Evolutionary conservation across 2,329 filamentous ascomycete species (phyloP).

Genomic region (Volutella citrinella): DNA sequence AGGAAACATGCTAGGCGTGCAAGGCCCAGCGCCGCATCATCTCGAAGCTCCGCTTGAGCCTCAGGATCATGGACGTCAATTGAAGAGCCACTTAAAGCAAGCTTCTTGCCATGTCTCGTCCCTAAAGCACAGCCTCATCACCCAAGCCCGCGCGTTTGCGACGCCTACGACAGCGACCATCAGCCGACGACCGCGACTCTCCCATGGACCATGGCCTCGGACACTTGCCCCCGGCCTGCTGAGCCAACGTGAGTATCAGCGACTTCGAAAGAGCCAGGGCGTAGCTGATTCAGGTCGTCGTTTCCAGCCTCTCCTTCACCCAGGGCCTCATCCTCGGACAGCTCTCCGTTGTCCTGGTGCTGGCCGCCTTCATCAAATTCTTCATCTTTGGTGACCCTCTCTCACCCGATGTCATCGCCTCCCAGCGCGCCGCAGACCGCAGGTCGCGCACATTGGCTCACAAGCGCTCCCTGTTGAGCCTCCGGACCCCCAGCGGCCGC

Average conservation of each 20-base stretch:
- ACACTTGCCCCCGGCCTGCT: constrained; percentile 39
- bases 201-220: constrained; percentile 39
- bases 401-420: constrained; percentile 75
- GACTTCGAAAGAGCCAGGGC: constrained; percentile 1
- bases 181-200: no score
- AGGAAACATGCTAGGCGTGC: no score
- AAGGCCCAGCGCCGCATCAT: no score
- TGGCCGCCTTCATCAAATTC: constrained; percentile 97
- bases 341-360: constrained; percentile 83
- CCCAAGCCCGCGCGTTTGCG: no score
- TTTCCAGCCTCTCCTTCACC: constrained; percentile 82
- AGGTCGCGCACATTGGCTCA: constrained; percentile 73
- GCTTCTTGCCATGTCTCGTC: no score
- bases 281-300: no score
- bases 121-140: no score
- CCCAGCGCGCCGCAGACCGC: constrained; percentile 71
- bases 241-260: constrained; percentile 45
- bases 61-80: no score
- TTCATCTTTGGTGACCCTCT: constrained; percentile 98
- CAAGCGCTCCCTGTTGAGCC: constrained; percentile 67
- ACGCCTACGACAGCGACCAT: no score
- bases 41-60: no score
- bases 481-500: constrained; percentile 45
- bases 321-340: constrained; percentile 93
- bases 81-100: no score